Percentiles rank a stretch among this genome's conserved stretches.
phyloP scores from a whole-genome alignment of 306 rosid species.

The Cucurbita maxima region DNA sequence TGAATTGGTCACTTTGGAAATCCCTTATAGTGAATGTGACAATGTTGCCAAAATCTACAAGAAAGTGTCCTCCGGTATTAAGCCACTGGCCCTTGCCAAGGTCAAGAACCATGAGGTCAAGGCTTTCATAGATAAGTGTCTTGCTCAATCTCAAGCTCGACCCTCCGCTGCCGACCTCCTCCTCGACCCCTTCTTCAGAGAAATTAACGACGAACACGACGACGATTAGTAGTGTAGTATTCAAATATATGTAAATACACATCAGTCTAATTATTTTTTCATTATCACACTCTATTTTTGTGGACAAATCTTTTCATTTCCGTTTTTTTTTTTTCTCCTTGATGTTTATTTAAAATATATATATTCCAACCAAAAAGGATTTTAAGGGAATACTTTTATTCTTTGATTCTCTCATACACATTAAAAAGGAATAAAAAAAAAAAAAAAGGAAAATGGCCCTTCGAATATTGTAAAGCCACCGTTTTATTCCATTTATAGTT shows the following conservation, averaged over 20 bases:
- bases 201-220: slow-evolving; percentile 14
- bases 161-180: slow-evolving; percentile 79
- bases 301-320: too few species aligned
- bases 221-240: neutral
- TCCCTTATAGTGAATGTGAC: slow-evolving; percentile 82
- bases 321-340: too few species aligned
- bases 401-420: neutral
- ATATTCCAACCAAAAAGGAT: too few species aligned
- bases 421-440: neutral
- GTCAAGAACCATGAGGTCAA: slow-evolving; percentile 41
- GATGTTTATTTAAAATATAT: too few species aligned
- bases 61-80: slow-evolving; percentile 61
- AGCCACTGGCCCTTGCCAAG: slow-evolving; percentile 53
- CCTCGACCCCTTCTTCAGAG: slow-evolving; percentile 52
- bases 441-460: neutral
- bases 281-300: too few species aligned
- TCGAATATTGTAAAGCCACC: neutral
- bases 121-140: slow-evolving; percentile 67
- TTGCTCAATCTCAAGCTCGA: slow-evolving; percentile 50
- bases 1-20: slow-evolving; percentile 76
- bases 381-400: neutral
- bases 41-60: slow-evolving; percentile 67
- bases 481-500: neutral
- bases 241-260: neutral
- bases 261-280: neutral